Conservation (phyloP, 352 stramenopile genomes). For the Peronospora farinosa region DNA sequence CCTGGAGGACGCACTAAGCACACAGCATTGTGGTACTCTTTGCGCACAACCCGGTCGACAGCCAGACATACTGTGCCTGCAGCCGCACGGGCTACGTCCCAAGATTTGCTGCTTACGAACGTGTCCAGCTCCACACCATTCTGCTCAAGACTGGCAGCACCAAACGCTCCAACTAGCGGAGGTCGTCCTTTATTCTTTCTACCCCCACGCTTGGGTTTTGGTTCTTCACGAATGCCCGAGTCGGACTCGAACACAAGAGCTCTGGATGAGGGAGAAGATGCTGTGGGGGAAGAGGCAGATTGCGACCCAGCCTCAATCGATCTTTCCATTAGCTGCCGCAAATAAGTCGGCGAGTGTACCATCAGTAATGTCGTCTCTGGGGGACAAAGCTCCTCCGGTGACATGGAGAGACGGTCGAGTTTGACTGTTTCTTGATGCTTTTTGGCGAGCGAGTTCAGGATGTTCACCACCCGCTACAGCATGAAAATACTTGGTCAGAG, state of each 20-base stretch:
- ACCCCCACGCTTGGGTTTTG: constrained; percentile 23
- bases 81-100: constrained; percentile 72
- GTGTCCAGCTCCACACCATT: constrained; percentile 73
- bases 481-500: constrained; percentile 15
- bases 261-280: constrained; percentile 30
- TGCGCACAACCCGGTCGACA: constrained; percentile 72
- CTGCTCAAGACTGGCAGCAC: constrained; percentile 54
- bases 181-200: constrained; percentile 35
- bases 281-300: constrained; percentile 29
- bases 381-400: constrained; percentile 66
- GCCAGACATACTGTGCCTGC: constrained; percentile 75
- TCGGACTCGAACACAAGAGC: constrained; percentile 79
- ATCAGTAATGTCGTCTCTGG: constrained; percentile 70
- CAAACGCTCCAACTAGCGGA: constrained; percentile 62
- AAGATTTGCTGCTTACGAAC: constrained; percentile 82
- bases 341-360: constrained; percentile 79
- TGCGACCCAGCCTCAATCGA: constrained; percentile 46
- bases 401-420: constrained; percentile 58
- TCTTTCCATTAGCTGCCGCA: constrained; percentile 66
- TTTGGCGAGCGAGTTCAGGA: constrained; percentile 52
- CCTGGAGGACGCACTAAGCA: constrained; percentile 88
- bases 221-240: constrained; percentile 48
- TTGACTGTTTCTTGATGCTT: constrained; percentile 61
- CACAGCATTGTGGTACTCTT: constrained; percentile 76
- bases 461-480: constrained; percentile 60